Base-by-base conservation (phyloP, 352 stramenopile species). In the Phytopythium boreale region DNA sequence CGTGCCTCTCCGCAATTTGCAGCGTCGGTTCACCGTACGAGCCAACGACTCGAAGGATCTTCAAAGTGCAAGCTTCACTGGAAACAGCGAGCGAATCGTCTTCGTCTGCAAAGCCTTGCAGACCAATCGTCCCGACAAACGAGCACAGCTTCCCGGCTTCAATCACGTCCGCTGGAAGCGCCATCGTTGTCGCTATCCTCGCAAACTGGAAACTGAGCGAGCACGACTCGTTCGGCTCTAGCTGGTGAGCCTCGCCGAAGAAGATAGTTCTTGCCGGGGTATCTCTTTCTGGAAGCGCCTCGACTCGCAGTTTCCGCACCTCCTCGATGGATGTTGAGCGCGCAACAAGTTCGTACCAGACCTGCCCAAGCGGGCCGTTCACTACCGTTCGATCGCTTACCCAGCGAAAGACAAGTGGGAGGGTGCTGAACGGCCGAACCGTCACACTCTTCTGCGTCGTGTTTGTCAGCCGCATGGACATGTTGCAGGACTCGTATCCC, bases 151-250 rank as follows among this genome's bases (percentile, higher is more conserved):
- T 88, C 6, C 88, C 88, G 41, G 50, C 76, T 20, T 90, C 84
- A 26, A 96, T 79, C 20, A 64, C 51, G 36, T 95, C 83, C 4
- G 56, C 59, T 39, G 72, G 74, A 20, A 95, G 55, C 6, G 75
- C 70, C 6, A 62, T 50, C 12, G 87, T 90, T 34, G 68, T 68
- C 37, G 87, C 84, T 52, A 95, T 87, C 1, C 74, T 62, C 44
- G 86, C 86, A 71, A 95, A 96, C 43, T 74, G 68, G 71, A 92
- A 86, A 6, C 72, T 77, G n/a, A 96, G 62, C 12, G 61, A 69
- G 47, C 71, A 80, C 20, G 80, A 83, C 20, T 43, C 72, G 8
- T 84, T 87, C 19, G 83, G 65, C n/a, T 67, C 65, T 24, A 94
- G 66, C 20, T 53, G 61, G 56, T 72, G 81, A 1, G 79, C 55